Conservation (phyloP, 768 basidiomycete genomes). For the Amanita thiersii region DNA sequence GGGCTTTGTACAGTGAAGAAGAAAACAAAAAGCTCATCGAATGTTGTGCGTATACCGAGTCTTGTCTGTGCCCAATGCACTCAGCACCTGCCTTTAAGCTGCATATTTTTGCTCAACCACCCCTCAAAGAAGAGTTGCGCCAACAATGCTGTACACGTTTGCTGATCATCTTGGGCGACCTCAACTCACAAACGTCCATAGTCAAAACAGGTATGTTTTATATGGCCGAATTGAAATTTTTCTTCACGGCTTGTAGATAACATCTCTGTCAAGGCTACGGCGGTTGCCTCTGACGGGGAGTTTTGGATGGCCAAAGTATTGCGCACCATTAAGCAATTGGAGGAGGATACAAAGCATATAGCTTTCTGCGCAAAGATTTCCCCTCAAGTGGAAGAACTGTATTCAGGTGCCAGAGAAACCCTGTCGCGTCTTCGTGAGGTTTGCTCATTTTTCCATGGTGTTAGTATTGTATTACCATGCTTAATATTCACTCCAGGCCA, state of each 20-base stretch:
- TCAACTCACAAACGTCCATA: conserved; percentile 48
- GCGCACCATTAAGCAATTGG: conserved; percentile 43
- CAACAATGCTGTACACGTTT: conserved; percentile 61
- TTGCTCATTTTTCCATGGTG: no score
- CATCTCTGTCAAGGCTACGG: conserved; percentile 45
- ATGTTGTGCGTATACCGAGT: conserved; percentile 39
- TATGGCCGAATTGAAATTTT: neutral
- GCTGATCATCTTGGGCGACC: conserved; percentile 64
- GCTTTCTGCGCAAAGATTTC: neutral
- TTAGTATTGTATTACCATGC: neutral
- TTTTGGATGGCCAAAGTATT: conserved; percentile 74
- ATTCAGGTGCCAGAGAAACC: conserved; percentile 35
- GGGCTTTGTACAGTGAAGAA: conserved; percentile 76
- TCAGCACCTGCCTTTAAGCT: conserved; percentile 33
- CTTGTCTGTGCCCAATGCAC: neutral
- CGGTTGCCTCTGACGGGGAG: conserved; percentile 61
- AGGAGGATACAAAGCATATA: conserved; percentile 65
- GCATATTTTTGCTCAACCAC: conserved; percentile 51
- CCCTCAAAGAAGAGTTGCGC: conserved; percentile 67
- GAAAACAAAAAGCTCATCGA: conserved; percentile 54
- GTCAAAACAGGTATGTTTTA: conserved; percentile 41
- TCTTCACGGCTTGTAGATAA: conserved; percentile 24
- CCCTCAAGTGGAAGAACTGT: conserved; percentile 18
- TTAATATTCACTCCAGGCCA: conserved; percentile 14
- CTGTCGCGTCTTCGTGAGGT: conserved; percentile 35